Base-by-base conservation (phyloP, 148 eudicot genomes). In the Camellia lanceoleosa region DNA sequence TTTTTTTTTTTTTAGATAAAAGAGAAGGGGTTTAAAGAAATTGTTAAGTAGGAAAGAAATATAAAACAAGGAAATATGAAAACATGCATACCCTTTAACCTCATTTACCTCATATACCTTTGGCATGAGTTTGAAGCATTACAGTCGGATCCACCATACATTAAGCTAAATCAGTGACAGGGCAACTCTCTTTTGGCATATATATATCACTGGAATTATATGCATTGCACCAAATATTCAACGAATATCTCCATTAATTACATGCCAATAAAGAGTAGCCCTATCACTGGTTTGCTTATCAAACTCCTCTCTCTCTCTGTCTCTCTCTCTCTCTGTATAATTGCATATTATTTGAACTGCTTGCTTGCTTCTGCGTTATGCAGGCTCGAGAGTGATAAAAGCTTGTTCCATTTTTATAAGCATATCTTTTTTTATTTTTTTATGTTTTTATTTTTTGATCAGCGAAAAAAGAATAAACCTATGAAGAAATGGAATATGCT, bases 101-200 rank as follows among this genome's bases (percentile, higher is more conserved):
- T 72, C 61, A 72, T 72, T 72, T 52, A 47, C 56, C 56, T 47
- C 56, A 9, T 47, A 7, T 5, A 61, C 38, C 78, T 52, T 30
- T 66, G 16, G 62, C 70, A 16, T 60, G 74, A 42, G 30, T 61
- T 70, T 70, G 55, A 70, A 70, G 73, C 56, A 70, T 70, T n/a
- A 47, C 73, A 70, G 7, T 52, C 0, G 11, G 10, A 15, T 15
- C 13, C 58, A 5, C 43, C 23, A n/a, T n/a, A 47, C 55, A 69
- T 51, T 80, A 84, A 87, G 85, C 83, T 46, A 58, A 82, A 85
- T n/a, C 83, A 85, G 74, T 85, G 81, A 79, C 74, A 82, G 89
- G 89, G 87, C 89, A 87, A 84, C 87, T 84, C 89, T 87, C 87
- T 87, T 85, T 85, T 88, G 90, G 90, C 90, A 74, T 82, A 30